Conservation (phyloP, 2,329 filamentous ascomycete species). For the Curvularia lunata region DNA sequence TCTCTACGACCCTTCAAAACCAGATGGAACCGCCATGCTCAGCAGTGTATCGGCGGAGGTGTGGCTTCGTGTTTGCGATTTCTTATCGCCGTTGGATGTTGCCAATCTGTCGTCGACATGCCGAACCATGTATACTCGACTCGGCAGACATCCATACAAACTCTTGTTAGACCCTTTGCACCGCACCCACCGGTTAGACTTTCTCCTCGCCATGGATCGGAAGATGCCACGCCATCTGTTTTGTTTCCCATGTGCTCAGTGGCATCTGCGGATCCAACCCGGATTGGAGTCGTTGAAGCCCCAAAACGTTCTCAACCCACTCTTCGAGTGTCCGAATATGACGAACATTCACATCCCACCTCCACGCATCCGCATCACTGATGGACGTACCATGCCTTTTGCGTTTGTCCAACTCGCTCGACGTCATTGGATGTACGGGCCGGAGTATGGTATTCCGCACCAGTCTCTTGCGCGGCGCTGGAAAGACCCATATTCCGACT, state of each 20-base stretch:
- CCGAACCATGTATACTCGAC: constrained; percentile 34
- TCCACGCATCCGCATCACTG: constrained; percentile 57
- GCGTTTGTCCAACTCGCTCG: constrained; percentile 64
- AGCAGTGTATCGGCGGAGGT: constrained; percentile 32
- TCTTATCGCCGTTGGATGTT: constrained; percentile 37
- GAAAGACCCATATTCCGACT: constrained; percentile 58
- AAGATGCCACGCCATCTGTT: constrained; percentile 63
- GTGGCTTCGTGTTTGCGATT: constrained; percentile 35
- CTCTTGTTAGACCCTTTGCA: constrained; percentile 51
- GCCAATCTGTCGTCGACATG: constrained; percentile 39
- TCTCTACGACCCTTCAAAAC: constrained; percentile 31
- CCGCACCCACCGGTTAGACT: constrained; percentile 55
- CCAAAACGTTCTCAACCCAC: constrained; percentile 60
- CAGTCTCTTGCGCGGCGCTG: constrained; percentile 59
- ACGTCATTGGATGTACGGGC: constrained; percentile 57
- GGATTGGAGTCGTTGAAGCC: constrained; percentile 62
- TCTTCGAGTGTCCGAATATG: constrained; percentile 63
- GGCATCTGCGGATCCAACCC: constrained; percentile 60
- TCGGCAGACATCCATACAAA: constrained; percentile 33
- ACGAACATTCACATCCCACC: constrained; percentile 59
- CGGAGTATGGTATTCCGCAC: constrained; percentile 46
- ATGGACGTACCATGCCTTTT: constrained; percentile 63
- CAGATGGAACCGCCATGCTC: constrained; percentile 34
- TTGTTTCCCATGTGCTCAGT: constrained; percentile 64
- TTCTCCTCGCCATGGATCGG: constrained; percentile 60